A percentile compares a stretch with the other conserved stretches of the same genome.
phyloP scores from a whole-genome alignment of 306 rosid species.

The Trifolium fragiferum region DNA sequence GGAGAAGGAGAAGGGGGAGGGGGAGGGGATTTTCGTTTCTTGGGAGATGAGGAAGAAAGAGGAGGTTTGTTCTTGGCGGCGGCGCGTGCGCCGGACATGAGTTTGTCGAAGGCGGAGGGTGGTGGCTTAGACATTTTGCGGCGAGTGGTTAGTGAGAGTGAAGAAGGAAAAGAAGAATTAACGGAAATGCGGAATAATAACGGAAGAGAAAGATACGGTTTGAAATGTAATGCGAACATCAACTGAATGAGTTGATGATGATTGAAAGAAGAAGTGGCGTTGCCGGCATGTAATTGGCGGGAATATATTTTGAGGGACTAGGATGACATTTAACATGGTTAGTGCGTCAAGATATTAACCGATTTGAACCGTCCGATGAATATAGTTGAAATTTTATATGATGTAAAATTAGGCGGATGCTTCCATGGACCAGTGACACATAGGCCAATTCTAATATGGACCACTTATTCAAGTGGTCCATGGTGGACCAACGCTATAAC shows the following conservation, averaged over 20 bases:
- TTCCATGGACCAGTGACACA: no score
- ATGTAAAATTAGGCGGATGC: no score
- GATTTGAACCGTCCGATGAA: no score
- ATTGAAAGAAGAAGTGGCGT: no score
- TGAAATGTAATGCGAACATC: constrained; percentile 48
- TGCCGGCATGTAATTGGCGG: constrained; percentile 31
- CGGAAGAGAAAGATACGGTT: constrained; percentile 37
- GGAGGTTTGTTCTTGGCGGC: constrained; percentile 65
- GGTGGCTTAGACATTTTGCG: constrained; percentile 59
- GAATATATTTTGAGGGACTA: constrained; percentile 11
- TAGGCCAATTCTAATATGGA: no score
- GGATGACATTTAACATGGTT: no score
- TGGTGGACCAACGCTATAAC: no score
- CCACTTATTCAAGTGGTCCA: no score
- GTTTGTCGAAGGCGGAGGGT: constrained; percentile 78
- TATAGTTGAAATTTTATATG: no score
- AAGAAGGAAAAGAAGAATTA: constrained; percentile 27
- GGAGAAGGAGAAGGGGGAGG: constrained; percentile 29
- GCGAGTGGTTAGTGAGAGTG: constrained; percentile 10
- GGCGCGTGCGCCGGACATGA: constrained; percentile 86
- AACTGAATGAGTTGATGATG: background rate
- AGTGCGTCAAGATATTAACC: no score
- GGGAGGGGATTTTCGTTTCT: constrained; percentile 61
- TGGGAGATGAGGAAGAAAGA: constrained; percentile 48
- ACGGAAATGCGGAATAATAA: constrained; percentile 1